phyloP scores from a whole-genome alignment of 2,329 filamentous ascomycete genomes.

The Chaetomiaceae sp. region DNA sequence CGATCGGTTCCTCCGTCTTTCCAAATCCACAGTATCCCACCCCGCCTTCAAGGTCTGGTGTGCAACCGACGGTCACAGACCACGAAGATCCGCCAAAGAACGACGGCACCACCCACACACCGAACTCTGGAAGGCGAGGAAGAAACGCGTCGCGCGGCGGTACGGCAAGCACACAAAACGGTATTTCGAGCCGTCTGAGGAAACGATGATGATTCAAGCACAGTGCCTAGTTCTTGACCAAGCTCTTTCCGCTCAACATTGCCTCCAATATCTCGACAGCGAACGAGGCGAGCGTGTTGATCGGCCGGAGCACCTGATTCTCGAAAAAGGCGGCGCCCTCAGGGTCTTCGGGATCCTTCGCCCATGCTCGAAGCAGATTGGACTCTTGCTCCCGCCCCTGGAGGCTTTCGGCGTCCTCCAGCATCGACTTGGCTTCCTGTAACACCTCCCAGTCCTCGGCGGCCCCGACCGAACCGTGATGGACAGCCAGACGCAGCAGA shows the following conservation, averaged over 20 bases:
- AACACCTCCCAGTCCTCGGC: slow-evolving; percentile 44
- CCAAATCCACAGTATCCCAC: neutral
- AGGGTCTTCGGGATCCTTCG: slow-evolving; percentile 36
- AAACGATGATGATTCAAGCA: neutral
- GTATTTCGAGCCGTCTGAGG: neutral
- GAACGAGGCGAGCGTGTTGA: slow-evolving; percentile 44
- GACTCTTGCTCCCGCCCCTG: slow-evolving; percentile 43
- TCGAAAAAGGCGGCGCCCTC: slow-evolving; percentile 46
- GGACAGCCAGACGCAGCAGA: slow-evolving; percentile 45
- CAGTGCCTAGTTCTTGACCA: slow-evolving; percentile 9
- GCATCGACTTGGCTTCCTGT: slow-evolving; percentile 41
- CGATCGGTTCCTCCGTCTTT: slow-evolving; percentile 22
- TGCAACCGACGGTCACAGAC: neutral
- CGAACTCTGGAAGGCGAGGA: slow-evolving; percentile 6
- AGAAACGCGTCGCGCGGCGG: neutral
- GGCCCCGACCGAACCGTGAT: slow-evolving; percentile 40
- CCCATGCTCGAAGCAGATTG: slow-evolving; percentile 42
- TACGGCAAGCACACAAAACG: neutral
- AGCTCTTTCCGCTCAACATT: slow-evolving; percentile 33
- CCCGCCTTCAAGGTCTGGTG: neutral
- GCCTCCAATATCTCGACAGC: slow-evolving; percentile 41
- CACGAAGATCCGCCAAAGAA: neutral
- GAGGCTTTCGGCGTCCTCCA: slow-evolving; percentile 46
- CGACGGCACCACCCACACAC: neutral
- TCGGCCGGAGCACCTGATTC: slow-evolving; percentile 44